These are phyloP conservation scores for Xylariomycetidae sp. DNA, from an alignment of 2,329 filamentous ascomycete species.

Conservation along the genomic window DNA sequence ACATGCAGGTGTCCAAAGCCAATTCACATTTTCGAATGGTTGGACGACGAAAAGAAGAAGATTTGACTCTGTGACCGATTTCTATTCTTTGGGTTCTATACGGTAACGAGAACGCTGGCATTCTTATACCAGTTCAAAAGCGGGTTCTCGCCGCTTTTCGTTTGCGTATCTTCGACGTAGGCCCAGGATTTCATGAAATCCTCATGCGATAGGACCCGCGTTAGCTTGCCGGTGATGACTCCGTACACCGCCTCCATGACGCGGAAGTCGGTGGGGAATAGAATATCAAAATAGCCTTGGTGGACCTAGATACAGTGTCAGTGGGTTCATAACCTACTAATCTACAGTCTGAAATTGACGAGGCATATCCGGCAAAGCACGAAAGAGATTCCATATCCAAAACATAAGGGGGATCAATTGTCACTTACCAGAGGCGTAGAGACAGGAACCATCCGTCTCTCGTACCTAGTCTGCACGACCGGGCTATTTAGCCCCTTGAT, in stretches of 20 bases:
- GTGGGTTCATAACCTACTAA: neutral
- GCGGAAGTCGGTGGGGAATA: conserved; percentile 93
- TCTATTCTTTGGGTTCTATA: conserved; percentile 46
- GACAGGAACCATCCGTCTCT: conserved; percentile 81
- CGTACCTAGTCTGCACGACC: conserved; percentile 91
- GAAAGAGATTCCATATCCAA: neutral
- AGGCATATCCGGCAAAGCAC: too few relatives aligned
- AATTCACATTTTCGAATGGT: too few relatives aligned
- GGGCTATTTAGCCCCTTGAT: conserved; percentile 83
- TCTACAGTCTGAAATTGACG: too few relatives aligned
- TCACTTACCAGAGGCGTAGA: conserved; percentile 75
- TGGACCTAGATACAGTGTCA: conserved; percentile 58
- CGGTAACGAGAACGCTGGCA: conserved; percentile 83
- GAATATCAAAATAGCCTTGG: conserved; percentile 97
- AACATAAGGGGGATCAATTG: neutral
- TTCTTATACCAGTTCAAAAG: conserved; percentile 92
- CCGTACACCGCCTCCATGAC: conserved; percentile 90
- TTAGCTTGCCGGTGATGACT: conserved; percentile 87
- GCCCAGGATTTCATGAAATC: conserved; percentile 90
- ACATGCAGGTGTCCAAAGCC: too few relatives aligned
- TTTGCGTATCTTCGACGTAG: conserved; percentile 82
- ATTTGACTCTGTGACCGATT: too few relatives aligned
- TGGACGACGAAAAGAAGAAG: too few relatives aligned
- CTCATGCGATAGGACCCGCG: conserved; percentile 76
- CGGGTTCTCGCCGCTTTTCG: conserved; percentile 87